Evolutionary conservation across 2,329 filamentous ascomycete species (phyloP).

Genomic region (Fusarium hostae): DNA sequence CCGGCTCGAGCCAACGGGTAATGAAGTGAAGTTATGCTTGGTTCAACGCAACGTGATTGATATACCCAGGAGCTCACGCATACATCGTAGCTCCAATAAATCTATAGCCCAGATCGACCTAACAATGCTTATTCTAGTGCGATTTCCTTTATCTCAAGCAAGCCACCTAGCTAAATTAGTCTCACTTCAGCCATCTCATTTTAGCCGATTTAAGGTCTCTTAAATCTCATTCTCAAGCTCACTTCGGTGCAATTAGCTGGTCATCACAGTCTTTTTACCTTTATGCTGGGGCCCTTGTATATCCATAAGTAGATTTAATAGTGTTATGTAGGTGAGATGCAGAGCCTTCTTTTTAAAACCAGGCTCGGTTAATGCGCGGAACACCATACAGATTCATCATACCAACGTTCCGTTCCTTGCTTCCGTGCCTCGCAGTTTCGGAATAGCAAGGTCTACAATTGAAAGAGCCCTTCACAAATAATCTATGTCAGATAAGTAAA

Average conservation of each 20-base stretch:
- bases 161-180: too few species aligned
- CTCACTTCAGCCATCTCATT: too few species aligned
- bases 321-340: background rate
- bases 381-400: background rate
- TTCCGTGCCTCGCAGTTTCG: background rate
- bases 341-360: background rate
- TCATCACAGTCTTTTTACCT: too few species aligned
- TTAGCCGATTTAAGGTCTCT: too few species aligned
- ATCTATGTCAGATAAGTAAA: too few species aligned
- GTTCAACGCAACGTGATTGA: accelerated
- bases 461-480: too few species aligned
- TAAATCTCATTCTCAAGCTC: too few species aligned
- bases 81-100: accelerated
- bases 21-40: background rate
- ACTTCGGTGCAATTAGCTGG: too few species aligned
- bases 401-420: background rate
- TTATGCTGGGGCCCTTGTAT: too few species aligned
- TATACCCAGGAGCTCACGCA: background rate
- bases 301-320: background rate
- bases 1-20: too few species aligned
- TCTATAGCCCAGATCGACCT: background rate
- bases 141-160: too few species aligned
- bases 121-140: background rate
- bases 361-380: background rate
- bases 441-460: background rate